A percentile compares a stretch with the other conserved stretches of the same genome.
These are phyloP conservation scores for Paracorniculantispora psalliotae DNA, from an alignment of 2,329 filamentous ascomycete genomes.

Conservation along the genomic window DNA sequence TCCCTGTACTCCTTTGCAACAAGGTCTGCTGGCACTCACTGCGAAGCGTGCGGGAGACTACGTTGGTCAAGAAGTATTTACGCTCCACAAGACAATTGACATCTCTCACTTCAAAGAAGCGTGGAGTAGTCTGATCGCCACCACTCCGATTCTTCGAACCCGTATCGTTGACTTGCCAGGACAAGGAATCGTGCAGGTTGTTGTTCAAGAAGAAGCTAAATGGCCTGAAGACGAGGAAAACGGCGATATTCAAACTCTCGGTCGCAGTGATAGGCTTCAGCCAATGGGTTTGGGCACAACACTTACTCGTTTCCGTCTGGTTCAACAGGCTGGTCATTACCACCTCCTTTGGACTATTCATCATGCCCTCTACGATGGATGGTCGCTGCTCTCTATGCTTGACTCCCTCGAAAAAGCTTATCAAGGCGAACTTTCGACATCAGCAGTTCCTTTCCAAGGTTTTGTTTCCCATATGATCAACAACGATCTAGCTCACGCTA, in stretches of 20 bases:
- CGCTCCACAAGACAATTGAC: not conserved
- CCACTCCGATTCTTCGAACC: constrained; percentile 1
- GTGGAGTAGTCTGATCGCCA: constrained; percentile 1
- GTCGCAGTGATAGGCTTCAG: not conserved
- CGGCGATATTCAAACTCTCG: not conserved
- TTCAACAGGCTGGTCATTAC: not conserved
- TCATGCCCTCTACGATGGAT: constrained; percentile 29
- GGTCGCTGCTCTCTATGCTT: constrained; percentile 17
- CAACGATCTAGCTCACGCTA: not conserved
- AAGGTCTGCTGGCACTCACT: not conserved
- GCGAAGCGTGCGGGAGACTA: constrained; percentile 5
- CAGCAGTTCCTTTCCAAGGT: not conserved
- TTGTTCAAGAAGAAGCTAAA: not conserved
- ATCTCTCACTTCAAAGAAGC: not conserved
- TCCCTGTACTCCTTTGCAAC: constrained; percentile 9
- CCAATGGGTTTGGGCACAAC: not conserved
- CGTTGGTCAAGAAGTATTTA: constrained; percentile 1
- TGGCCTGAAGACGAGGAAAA: not conserved
- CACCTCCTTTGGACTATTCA: constrained; percentile 29
- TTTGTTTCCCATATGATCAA: constrained; percentile 3
- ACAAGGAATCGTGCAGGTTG: constrained; percentile 7
- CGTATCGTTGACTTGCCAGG: constrained; percentile 4
- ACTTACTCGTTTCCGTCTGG: constrained; percentile 1
- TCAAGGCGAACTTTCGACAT: not conserved
- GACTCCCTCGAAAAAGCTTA: not conserved